Conservation (phyloP, 2,329 filamentous ascomycete genomes). For the Penicillium sp. region DNA sequence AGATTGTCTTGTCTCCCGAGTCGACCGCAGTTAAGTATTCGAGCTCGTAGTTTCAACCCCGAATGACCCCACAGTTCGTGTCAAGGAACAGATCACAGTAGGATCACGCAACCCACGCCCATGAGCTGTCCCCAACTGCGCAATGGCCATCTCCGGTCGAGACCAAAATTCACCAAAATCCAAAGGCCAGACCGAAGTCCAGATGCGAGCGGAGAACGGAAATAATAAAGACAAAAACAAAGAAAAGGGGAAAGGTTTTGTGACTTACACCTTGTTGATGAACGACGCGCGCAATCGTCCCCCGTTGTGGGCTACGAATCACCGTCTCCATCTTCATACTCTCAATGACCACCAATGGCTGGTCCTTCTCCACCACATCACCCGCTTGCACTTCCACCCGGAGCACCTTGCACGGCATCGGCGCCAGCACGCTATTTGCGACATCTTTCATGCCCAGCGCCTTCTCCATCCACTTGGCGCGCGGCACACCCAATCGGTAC, state of each 20-base stretch:
- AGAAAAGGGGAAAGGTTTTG: neutral
- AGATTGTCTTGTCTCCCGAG: neutral
- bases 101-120: neutral
- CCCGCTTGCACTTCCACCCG: slow-evolving; percentile 85
- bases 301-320: slow-evolving; percentile 73
- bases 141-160: neutral
- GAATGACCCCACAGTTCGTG: neutral
- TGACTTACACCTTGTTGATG: slow-evolving; percentile 71
- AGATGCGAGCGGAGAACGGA: slow-evolving; percentile 1
- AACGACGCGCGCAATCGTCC: slow-evolving; percentile 70
- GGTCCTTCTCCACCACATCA: slow-evolving; percentile 78
- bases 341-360: slow-evolving; percentile 85
- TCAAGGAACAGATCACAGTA: neutral
- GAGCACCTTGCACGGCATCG: slow-evolving; percentile 97
- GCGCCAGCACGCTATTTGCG: slow-evolving; percentile 80
- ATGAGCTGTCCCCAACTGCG: neutral
- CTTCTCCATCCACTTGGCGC: slow-evolving; percentile 81
- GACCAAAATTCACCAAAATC: neutral
- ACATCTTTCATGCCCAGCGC: slow-evolving; percentile 80
- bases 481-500: slow-evolving; percentile 56
- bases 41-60: too few relatives aligned
- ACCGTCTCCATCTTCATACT: slow-evolving; percentile 92
- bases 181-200: neutral
- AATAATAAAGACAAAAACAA: slow-evolving; percentile 8
- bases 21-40: neutral